phyloP scores from a whole-genome alignment of 306 rosid genomes.

The Lathyrus aphaca region DNA sequence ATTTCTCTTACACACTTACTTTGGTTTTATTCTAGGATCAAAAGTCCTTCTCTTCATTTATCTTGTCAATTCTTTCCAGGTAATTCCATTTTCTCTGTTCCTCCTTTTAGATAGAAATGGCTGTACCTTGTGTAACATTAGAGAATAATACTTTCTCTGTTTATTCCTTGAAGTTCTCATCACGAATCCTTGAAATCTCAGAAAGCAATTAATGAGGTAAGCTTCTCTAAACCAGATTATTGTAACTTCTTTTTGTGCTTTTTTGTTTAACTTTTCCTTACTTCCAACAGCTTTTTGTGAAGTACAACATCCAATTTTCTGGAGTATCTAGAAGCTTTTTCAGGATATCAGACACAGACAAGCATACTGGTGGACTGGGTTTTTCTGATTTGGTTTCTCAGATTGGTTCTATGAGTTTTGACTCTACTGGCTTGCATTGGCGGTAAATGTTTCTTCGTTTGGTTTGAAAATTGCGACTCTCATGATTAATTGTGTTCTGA shows the following conservation, averaged over 20 bases:
- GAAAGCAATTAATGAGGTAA: slow-evolving; percentile 97
- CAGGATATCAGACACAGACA: slow-evolving; percentile 63
- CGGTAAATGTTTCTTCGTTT: slow-evolving; percentile 58
- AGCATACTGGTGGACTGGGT: slow-evolving; percentile 53
- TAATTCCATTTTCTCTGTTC: slow-evolving; percentile 43
- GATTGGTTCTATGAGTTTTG: slow-evolving; percentile 93
- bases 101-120: slow-evolving; percentile 28
- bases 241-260: slow-evolving; percentile 34
- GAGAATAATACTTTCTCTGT: slow-evolving; percentile 40
- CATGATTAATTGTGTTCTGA: slow-evolving; percentile 25
- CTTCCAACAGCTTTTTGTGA: slow-evolving; percentile 90
- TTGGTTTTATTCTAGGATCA: slow-evolving; percentile 65
- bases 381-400: slow-evolving; percentile 84
- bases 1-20: slow-evolving; percentile 43
- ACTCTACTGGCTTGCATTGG: slow-evolving; percentile 95
- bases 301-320: slow-evolving; percentile 95
- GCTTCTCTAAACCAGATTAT: slow-evolving; percentile 35
- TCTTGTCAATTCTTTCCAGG: slow-evolving; percentile 94
- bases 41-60: slow-evolving; percentile 76
- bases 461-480: slow-evolving; percentile 31
- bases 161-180: slow-evolving; percentile 80
- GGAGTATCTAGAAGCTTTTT: slow-evolving; percentile 94
- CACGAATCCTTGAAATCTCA: slow-evolving; percentile 96
- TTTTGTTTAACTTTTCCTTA: slow-evolving; percentile 35
- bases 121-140: slow-evolving; percentile 18